A percentile compares a stretch with the other conserved stretches of the same genome.
Conservation (phyloP, 331 rosid genomes). For the Pyrus hybrid region DNA sequence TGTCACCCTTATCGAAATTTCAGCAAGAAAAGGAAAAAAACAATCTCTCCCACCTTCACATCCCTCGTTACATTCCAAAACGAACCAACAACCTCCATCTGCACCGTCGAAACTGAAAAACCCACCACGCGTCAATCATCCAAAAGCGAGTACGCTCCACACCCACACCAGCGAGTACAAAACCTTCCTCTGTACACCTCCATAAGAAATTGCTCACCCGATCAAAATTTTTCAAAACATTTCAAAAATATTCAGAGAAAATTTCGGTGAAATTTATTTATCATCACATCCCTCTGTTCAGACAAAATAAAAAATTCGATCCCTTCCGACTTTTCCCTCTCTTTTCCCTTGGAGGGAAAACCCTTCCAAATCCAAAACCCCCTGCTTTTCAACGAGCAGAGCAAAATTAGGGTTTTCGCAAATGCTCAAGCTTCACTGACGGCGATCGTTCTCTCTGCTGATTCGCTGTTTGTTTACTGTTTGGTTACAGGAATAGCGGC, state of each 20-base stretch:
- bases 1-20: constrained; percentile 4
- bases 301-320: constrained; percentile 47
- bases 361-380: constrained; percentile 11
- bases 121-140: constrained; percentile 10
- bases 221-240: neutral
- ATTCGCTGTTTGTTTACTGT: neutral
- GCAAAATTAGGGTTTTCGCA: constrained; percentile 48
- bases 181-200: neutral
- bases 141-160: neutral
- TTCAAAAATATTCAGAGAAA: neutral
- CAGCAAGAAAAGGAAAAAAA: neutral
- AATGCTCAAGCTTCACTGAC: constrained; percentile 15
- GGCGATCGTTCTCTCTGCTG: neutral
- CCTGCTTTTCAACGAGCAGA: constrained; percentile 19
- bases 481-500: neutral
- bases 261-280: constrained; percentile 17
- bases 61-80: neutral
- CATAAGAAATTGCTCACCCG: neutral
- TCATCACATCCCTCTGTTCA: constrained; percentile 27
- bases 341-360: constrained; percentile 87
- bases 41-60: neutral
- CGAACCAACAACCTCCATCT: neutral
- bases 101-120: neutral
- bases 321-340: constrained; percentile 72
- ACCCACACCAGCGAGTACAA: neutral